phyloP scores from a whole-genome alignment of 1,139 yeast species.

The Protomyces gravidus region DNA sequence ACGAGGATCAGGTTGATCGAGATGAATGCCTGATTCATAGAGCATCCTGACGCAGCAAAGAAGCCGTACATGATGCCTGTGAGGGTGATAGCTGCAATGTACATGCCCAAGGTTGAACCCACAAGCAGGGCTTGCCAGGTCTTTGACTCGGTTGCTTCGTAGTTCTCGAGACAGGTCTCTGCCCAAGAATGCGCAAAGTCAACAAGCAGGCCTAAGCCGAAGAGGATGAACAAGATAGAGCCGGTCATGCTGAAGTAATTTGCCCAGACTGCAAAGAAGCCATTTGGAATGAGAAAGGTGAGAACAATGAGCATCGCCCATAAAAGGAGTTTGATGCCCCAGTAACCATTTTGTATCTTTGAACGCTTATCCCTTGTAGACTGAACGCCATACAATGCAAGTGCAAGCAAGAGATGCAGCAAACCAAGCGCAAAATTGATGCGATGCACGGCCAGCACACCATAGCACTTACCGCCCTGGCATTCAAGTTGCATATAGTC shows the following conservation, averaged over 20 bases:
- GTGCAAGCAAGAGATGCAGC: constrained; percentile 69
- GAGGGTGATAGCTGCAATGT: constrained; percentile 63
- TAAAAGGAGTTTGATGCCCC: constrained; percentile 69
- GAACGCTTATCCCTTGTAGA: constrained; percentile 78
- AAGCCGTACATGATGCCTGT: constrained; percentile 71
- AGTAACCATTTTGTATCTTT: constrained; percentile 79
- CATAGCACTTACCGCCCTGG: constrained; percentile 79
- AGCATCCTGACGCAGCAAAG: constrained; percentile 80
- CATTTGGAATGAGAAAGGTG: constrained; percentile 79
- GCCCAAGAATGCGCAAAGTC: constrained; percentile 99
- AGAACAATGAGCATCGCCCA: constrained; percentile 58
- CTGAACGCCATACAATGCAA: constrained; percentile 63
- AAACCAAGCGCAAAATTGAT: constrained; percentile 82
- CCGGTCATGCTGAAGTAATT: constrained; percentile 80
- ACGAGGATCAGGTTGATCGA: constrained; percentile 66
- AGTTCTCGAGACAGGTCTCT: constrained; percentile 85
- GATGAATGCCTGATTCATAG: constrained; percentile 86
- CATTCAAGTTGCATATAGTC: constrained; percentile 63
- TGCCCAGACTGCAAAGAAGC: constrained; percentile 84
- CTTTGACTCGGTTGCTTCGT: constrained; percentile 73
- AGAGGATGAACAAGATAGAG: constrained; percentile 78
- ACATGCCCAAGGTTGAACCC: constrained; percentile 86
- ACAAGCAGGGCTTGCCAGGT: constrained; percentile 77
- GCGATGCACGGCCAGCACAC: constrained; percentile 83
- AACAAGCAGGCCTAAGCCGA: constrained; percentile 82